Percentiles rank a stretch among this genome's conserved stretches.
Conservation (phyloP, 495 filamentous ascomycete genomes). For the Hypoxylon cercidicola region DNA sequence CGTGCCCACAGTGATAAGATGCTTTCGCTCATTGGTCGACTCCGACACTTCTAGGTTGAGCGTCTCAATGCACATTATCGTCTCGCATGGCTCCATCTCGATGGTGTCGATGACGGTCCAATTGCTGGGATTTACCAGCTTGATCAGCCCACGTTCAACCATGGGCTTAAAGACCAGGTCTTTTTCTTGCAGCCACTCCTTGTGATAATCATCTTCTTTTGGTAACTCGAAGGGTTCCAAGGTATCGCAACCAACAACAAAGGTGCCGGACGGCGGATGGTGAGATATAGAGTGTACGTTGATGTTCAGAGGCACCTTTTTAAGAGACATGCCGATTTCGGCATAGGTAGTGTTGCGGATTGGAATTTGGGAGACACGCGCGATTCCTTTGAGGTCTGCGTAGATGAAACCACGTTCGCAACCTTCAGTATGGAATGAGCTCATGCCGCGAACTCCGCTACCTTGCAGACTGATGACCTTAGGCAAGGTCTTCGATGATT, state of each 20-base stretch:
- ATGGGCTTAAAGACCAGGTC: conserved; percentile 70
- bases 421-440: conserved; percentile 74
- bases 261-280: conserved; percentile 76
- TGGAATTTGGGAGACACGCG: conserved; percentile 75
- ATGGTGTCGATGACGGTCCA: conserved; percentile 82
- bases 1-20: conserved; percentile 86
- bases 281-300: conserved; percentile 80
- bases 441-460: conserved; percentile 70
- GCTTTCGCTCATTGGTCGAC: conserved; percentile 82
- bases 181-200: conserved; percentile 81
- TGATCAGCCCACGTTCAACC: conserved; percentile 72
- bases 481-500: conserved; percentile 77
- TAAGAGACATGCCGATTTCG: conserved; percentile 75
- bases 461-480: conserved; percentile 77
- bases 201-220: conserved; percentile 83
- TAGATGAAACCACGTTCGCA: conserved; percentile 86
- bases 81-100: conserved; percentile 75
- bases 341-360: conserved; percentile 66
- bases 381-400: conserved; percentile 71
- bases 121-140: conserved; percentile 76
- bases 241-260: conserved; percentile 77
- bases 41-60: conserved; percentile 91
- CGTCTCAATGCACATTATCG: conserved; percentile 80
- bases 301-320: conserved; percentile 72
- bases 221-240: conserved; percentile 79